A percentile compares a stretch with the other conserved stretches of the same genome.
These are phyloP conservation scores for Evernia prunastri DNA, from an alignment of 495 filamentous ascomycete species.

Conservation along the genomic window DNA sequence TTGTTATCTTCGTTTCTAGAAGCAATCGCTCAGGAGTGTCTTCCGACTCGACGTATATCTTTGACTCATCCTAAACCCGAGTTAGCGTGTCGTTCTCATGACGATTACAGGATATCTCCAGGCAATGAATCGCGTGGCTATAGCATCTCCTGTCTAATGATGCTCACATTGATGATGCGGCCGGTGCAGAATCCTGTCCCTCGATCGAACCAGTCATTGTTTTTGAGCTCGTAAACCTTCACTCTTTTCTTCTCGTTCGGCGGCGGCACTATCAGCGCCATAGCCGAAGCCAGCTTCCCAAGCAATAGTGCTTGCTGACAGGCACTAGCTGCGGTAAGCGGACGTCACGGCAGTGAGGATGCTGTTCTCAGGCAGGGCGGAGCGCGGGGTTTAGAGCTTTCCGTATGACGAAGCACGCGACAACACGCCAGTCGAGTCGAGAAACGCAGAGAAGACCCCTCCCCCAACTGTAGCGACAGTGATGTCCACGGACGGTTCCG, in stretches of 20 bases:
- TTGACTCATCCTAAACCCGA: constrained; percentile 61
- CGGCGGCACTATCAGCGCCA: constrained; percentile 83
- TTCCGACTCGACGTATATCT: constrained; percentile 88
- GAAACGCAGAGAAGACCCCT: neutral
- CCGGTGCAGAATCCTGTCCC: constrained; percentile 94
- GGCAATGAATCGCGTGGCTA: neutral
- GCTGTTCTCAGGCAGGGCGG: neutral
- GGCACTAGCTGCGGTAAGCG: neutral
- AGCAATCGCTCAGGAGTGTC: constrained; percentile 77
- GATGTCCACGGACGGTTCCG: neutral
- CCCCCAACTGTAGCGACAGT: constrained; percentile 12
- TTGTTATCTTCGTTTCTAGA: constrained; percentile 80
- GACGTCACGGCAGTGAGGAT: neutral
- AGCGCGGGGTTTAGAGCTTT: constrained; percentile 6
- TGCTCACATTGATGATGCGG: constrained; percentile 66
- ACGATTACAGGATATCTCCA: neutral
- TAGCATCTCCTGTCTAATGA: neutral
- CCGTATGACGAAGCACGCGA: constrained; percentile 14
- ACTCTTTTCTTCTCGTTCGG: constrained; percentile 89
- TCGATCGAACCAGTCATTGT: constrained; percentile 98
- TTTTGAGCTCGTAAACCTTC: constrained; percentile 96
- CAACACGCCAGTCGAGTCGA: constrained; percentile 4
- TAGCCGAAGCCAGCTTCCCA: constrained; percentile 33
- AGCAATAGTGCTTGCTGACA: neutral
- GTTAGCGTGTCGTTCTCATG: constrained; percentile 17